Evolutionary conservation across 805 yeast species (phyloP).

Genomic region (Wickerhamomyces bisporus): DNA sequence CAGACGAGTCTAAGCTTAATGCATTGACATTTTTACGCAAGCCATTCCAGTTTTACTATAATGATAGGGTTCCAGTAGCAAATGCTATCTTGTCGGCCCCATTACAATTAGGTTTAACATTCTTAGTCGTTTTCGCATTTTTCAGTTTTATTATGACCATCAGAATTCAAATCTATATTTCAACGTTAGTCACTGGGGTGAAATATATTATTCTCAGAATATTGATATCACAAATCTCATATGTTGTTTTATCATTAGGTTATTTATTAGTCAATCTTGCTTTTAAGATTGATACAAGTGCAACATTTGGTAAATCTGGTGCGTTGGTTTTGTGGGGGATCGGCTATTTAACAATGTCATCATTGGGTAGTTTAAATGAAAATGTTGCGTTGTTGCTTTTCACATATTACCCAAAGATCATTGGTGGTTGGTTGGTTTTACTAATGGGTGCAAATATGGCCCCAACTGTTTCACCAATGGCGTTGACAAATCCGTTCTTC

Average conservation of each 20-base stretch:
- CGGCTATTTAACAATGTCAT: constrained; percentile 54
- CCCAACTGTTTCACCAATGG: constrained; percentile 57
- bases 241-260: constrained; percentile 46
- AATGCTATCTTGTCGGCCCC: constrained; percentile 51
- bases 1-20: constrained; percentile 22
- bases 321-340: constrained; percentile 65
- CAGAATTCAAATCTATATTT: constrained; percentile 2
- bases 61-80: constrained; percentile 40
- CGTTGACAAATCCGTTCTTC: constrained; percentile 18
- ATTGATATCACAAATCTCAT: constrained; percentile 41
- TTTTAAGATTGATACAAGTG: constrained; percentile 49
- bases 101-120: constrained; percentile 62
- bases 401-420: constrained; percentile 49
- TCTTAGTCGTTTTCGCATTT: constrained; percentile 60
- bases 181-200: constrained; percentile 1
- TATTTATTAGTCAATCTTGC: constrained; percentile 55
- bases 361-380: constrained; percentile 67
- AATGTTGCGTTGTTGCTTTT: constrained; percentile 45
- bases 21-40: constrained; percentile 29
- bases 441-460: constrained; percentile 60
- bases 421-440: constrained; percentile 65
- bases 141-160: constrained; percentile 51
- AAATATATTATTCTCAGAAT: constrained; percentile 15
- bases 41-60: constrained; percentile 18
- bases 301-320: constrained; percentile 55